A percentile compares a stretch with the other conserved stretches of the same genome.
Evolutionary conservation across 2,329 filamentous ascomycete genomes (phyloP).

Genomic region (Dactylonectria macrodidyma): DNA sequence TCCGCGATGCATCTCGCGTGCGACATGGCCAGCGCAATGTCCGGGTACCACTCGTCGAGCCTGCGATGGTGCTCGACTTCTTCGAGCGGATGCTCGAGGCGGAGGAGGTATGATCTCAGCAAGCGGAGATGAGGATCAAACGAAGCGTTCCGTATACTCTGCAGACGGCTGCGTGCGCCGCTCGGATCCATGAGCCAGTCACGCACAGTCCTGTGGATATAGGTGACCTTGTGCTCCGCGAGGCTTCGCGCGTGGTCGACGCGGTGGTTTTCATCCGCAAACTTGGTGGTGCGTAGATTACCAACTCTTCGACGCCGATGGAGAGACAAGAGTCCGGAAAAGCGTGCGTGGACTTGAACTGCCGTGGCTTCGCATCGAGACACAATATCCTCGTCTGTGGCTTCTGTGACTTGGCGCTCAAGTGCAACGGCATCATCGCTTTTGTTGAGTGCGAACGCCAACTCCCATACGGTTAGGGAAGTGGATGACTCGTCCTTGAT

Average conservation of each 20-base stretch:
- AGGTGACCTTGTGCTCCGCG: constrained; percentile 47
- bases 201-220: constrained; percentile 53
- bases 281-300: constrained; percentile 33
- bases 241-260: constrained; percentile 16
- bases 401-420: constrained; percentile 39
- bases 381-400: constrained; percentile 32
- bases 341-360: constrained; percentile 35
- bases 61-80: constrained; percentile 54
- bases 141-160: neutral
- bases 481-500: constrained; percentile 51
- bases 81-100: constrained; percentile 52
- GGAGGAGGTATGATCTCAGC: constrained; percentile 52
- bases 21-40: constrained; percentile 55
- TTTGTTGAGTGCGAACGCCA: constrained; percentile 48
- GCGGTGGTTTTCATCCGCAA: constrained; percentile 14
- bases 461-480: constrained; percentile 52
- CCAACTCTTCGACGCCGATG: constrained; percentile 37
- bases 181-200: constrained; percentile 50
- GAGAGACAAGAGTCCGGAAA: constrained; percentile 47
- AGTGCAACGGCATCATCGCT: constrained; percentile 40
- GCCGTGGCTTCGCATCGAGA: constrained; percentile 37
- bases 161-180: constrained; percentile 41
- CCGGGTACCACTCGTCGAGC: constrained; percentile 57
- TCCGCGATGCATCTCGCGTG: constrained; percentile 50
- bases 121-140: constrained; percentile 53